phyloP scores from a whole-genome alignment of 352 stramenopile genomes.

The Phytophthora agathidicida region DNA sequence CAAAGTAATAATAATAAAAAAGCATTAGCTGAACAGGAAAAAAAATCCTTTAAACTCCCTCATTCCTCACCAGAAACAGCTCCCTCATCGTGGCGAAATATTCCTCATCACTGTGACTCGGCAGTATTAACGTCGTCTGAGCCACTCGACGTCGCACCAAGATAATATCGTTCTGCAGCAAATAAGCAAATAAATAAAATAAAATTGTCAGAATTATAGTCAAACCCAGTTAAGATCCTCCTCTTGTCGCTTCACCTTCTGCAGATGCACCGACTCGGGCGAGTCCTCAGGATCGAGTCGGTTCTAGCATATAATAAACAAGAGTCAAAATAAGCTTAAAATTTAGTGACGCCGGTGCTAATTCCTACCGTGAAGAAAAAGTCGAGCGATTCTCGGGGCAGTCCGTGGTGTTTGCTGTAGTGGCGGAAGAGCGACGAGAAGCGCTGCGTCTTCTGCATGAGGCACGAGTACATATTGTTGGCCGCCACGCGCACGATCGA shows the following conservation, averaged over 20 bases:
- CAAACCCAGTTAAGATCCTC: background rate
- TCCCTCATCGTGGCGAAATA: slow-evolving; percentile 84
- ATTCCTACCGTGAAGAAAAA: slow-evolving; percentile 95
- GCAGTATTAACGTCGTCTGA: slow-evolving; percentile 44
- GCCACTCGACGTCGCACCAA: slow-evolving; percentile 66
- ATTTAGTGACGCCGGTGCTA: background rate
- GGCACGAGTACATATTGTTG: slow-evolving; percentile 93
- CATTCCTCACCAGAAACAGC: slow-evolving; percentile 55
- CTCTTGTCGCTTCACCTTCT: slow-evolving; percentile 59
- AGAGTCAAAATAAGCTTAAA: background rate
- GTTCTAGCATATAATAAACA: too few species aligned
- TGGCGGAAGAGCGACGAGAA: slow-evolving; percentile 98
- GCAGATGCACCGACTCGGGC: slow-evolving; percentile 83
- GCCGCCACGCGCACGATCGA: slow-evolving; percentile 84
- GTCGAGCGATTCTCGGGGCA: slow-evolving; percentile 96
- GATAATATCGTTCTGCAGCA: slow-evolving; percentile 82
- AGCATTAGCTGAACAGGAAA: background rate
- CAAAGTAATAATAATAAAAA: background rate
- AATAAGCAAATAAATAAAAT: background rate
- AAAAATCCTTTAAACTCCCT: background rate
- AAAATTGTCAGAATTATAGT: slow-evolving; percentile 6
- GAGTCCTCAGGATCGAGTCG: slow-evolving; percentile 82
- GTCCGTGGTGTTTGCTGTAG: slow-evolving; percentile 98
- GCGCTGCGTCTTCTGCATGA: slow-evolving; percentile 98
- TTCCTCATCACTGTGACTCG: slow-evolving; percentile 64